Conservation (phyloP, 2,329 filamentous ascomycete species). For the Dactylellina sp. region DNA sequence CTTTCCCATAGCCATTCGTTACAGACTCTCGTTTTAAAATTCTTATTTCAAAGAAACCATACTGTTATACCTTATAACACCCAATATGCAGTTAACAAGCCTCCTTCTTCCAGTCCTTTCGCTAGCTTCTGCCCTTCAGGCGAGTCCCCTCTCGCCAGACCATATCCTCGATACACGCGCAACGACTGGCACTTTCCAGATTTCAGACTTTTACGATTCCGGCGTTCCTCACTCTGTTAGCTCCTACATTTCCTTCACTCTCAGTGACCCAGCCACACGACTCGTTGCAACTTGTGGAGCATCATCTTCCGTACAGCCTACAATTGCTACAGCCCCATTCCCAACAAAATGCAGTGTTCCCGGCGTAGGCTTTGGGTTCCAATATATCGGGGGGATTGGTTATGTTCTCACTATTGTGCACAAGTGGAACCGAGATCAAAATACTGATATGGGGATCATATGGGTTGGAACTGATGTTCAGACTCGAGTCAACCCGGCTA, state of each 20-base stretch:
- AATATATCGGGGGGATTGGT: conserved; percentile 20
- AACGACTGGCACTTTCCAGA: conserved; percentile 13
- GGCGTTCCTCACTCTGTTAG: conserved; percentile 26
- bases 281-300: conserved; percentile 19
- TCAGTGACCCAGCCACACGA: conserved; percentile 9
- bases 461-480: conserved; percentile 36
- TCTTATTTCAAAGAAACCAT: not conserved
- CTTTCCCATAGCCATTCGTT: not conserved
- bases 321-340: conserved; percentile 30
- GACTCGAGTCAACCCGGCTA: conserved; percentile 30
- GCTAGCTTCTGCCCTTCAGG: conserved; percentile 17
- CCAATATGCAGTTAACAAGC: conserved; percentile 30
- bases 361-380: conserved; percentile 26
- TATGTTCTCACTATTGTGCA: conserved; percentile 40
- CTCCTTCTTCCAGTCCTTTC: conserved; percentile 34
- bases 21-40: not conserved
- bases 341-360: conserved; percentile 30
- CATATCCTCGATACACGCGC: conserved; percentile 19
- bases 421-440: conserved; percentile 29
- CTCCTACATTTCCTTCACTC: conserved; percentile 33
- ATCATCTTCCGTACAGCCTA: conserved; percentile 1
- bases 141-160: conserved; percentile 13
- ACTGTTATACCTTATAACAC: not conserved
- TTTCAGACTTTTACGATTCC: conserved; percentile 30
- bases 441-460: conserved; percentile 24